Conservation (phyloP, 345 rosid genomes). For the Mangifera indica region DNA sequence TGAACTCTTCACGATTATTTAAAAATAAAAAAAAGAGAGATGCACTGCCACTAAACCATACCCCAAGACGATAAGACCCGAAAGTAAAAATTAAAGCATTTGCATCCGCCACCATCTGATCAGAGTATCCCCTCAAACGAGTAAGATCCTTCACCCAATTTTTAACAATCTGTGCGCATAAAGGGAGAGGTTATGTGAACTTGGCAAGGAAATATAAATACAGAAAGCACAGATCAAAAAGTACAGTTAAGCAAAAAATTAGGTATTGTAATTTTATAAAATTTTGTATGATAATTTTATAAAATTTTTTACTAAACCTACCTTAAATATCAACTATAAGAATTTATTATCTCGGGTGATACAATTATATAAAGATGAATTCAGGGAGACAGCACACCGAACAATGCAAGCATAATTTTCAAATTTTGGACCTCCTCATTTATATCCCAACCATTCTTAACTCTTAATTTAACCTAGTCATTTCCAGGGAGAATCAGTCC, state of each 20-base stretch:
- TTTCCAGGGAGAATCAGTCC: no score
- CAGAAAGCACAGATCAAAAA: background rate
- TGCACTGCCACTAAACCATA: slow-evolving; percentile 16
- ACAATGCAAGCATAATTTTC: background rate
- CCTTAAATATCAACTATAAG: background rate
- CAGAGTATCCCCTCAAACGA: slow-evolving; percentile 50
- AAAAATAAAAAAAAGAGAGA: background rate
- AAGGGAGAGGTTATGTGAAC: background rate
- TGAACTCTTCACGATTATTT: background rate
- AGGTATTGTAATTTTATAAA: no score
- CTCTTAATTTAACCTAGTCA: no score
- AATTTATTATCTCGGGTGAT: background rate
- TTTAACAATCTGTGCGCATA: slow-evolving; percentile 45
- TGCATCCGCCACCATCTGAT: slow-evolving; percentile 75
- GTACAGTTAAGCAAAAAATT: background rate
- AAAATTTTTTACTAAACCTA: background rate
- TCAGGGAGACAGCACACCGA: background rate
- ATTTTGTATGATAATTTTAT: no score
- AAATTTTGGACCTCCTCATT: background rate
- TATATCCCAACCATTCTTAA: no score
- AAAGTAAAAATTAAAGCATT: slow-evolving; percentile 68
- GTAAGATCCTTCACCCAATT: slow-evolving; percentile 71
- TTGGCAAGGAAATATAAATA: background rate
- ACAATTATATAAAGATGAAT: background rate
- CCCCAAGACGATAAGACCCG: slow-evolving; percentile 78